Evolutionary conservation across 257 asterid genomes (phyloP).

Genomic region (Nicotiana tabacum): DNA sequence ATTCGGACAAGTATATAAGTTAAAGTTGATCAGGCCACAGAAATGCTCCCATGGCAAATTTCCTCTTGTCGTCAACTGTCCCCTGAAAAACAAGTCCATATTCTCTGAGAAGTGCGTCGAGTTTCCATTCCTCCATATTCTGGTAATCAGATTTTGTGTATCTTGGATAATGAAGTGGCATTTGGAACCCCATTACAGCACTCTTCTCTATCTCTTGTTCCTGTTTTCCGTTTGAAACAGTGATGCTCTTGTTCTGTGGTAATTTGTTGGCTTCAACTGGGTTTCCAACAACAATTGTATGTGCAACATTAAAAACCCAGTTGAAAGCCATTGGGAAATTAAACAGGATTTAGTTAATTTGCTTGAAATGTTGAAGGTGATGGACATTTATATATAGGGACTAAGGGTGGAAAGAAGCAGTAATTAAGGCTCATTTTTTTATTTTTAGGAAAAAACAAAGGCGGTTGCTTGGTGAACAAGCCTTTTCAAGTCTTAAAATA

Average conservation of each 20-base stretch:
- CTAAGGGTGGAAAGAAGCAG: not conserved
- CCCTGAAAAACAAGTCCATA: constrained; percentile 38
- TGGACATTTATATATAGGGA: not conserved
- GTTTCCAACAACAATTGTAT: constrained; percentile 11
- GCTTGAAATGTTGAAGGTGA: not conserved
- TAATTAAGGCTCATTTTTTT: not conserved
- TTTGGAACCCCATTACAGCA: not conserved
- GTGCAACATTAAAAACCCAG: constrained; percentile 6
- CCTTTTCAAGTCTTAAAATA: too few species aligned
- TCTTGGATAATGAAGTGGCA: constrained; percentile 32
- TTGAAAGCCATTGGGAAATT: constrained; percentile 8
- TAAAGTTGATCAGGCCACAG: constrained; percentile 46
- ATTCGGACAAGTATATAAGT: not conserved
- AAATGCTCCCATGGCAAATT: constrained; percentile 52
- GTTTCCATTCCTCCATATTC: constrained; percentile 44
- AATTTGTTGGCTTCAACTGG: not conserved
- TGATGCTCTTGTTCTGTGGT: not conserved
- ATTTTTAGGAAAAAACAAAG: not conserved
- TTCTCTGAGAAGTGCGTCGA: constrained; percentile 30
- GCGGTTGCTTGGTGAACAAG: not conserved
- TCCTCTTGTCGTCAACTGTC: constrained; percentile 37
- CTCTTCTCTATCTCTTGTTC: not conserved
- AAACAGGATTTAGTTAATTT: not conserved
- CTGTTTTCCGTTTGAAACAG: not conserved
- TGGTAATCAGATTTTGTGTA: constrained; percentile 21